A percentile compares a stretch with the other conserved stretches of the same genome.
phyloP scores from a whole-genome alignment of 2,329 filamentous ascomycete genomes.

The Xylaria sp. region DNA sequence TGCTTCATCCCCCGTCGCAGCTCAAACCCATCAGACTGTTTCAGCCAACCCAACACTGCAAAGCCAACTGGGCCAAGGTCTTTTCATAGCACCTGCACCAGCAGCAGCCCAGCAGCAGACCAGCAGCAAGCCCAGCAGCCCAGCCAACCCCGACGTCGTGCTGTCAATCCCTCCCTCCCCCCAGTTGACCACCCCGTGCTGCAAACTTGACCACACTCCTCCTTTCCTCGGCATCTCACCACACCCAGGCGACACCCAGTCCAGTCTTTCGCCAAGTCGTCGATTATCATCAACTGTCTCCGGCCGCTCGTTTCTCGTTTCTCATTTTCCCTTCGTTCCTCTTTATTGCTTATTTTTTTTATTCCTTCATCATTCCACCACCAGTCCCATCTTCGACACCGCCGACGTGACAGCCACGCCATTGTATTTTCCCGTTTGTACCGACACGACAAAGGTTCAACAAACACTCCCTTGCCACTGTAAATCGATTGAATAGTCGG shows the following conservation, averaged over 20 bases:
- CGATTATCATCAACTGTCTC: constrained; percentile 12
- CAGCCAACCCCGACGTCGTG: background rate
- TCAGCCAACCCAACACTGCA: constrained; percentile 41
- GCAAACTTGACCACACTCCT: constrained; percentile 9
- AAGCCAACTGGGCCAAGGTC: constrained; percentile 28
- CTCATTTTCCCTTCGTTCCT: constrained; percentile 7
- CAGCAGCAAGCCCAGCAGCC: too few species aligned
- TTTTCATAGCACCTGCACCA: constrained; percentile 28
- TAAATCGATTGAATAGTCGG: constrained; percentile 17
- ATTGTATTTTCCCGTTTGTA: constrained; percentile 5
- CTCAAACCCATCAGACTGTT: constrained; percentile 46
- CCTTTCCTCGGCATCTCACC: constrained; percentile 24
- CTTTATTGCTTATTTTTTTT: background rate
- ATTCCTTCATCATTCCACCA: background rate
- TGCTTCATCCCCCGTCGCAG: constrained; percentile 38
- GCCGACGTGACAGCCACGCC: background rate
- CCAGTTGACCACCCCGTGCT: background rate
- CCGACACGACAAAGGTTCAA: constrained; percentile 13
- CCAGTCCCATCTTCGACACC: background rate
- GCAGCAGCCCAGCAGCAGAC: background rate
- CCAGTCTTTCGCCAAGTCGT: constrained; percentile 17
- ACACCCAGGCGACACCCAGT: background rate
- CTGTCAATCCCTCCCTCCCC: constrained; percentile 8
- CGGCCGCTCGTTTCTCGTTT: constrained; percentile 22
- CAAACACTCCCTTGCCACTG: background rate